Conservation (phyloP, 306 rosid genomes). For the Prosopis cineraria region DNA sequence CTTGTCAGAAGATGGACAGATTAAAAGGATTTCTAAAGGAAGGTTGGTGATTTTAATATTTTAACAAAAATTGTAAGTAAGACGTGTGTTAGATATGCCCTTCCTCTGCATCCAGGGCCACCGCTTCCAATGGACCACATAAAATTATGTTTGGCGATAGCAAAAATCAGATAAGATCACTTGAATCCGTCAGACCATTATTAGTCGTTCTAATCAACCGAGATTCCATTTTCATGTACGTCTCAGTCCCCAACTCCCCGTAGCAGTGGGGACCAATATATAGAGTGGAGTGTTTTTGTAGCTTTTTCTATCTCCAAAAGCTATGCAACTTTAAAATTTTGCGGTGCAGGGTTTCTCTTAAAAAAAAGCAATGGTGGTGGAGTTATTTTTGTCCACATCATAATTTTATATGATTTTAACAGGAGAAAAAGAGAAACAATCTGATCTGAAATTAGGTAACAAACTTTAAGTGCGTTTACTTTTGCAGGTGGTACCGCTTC, state of each 20-base stretch:
- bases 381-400: slow-evolving; percentile 32
- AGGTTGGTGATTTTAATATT: neutral
- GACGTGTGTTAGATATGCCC: neutral
- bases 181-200: neutral
- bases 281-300: neutral
- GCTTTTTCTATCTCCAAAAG: slow-evolving; percentile 46
- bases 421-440: neutral
- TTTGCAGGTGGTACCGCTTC: slow-evolving; percentile 22
- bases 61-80: neutral
- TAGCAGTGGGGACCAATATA: neutral
- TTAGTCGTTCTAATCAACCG: neutral
- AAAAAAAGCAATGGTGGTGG: slow-evolving; percentile 21
- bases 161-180: neutral
- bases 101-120: neutral
- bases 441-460: slow-evolving; percentile 18
- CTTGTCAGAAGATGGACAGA: slow-evolving; percentile 20
- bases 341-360: slow-evolving; percentile 31
- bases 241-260: neutral
- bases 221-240: neutral
- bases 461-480: slow-evolving; percentile 33
- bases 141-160: neutral
- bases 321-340: slow-evolving; percentile 45
- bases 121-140: neutral
- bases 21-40: slow-evolving; percentile 38
- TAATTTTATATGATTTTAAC: neutral